Conservation (phyloP, 208 protist genomes). For the Trypanosoma melophagium region DNA sequence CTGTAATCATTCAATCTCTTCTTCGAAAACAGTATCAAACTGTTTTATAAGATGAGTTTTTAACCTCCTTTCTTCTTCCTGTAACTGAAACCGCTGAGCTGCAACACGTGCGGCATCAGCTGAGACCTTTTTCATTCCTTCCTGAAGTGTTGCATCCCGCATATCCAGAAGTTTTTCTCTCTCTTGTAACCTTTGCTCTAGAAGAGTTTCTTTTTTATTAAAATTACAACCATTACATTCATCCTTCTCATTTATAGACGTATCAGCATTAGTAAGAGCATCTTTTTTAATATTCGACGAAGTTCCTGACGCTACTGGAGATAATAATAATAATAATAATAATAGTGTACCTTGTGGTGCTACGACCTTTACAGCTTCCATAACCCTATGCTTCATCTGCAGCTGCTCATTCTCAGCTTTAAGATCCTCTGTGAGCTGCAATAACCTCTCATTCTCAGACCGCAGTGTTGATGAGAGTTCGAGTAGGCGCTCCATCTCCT, state of each 20-base stretch:
- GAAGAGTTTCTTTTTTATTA: not conserved
- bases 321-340: not conserved
- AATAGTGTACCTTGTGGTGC: not conserved
- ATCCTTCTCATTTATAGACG: not conserved
- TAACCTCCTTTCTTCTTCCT: conserved; percentile 34
- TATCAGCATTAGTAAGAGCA: not conserved
- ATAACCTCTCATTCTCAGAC: conserved; percentile 50
- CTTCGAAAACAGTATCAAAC: conserved; percentile 39
- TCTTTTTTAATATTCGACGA: not conserved
- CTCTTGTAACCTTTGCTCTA: conserved; percentile 20
- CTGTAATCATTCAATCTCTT: conserved; percentile 32
- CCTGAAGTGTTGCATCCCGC: conserved; percentile 64
- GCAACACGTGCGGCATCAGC: conserved; percentile 46
- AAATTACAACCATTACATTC: not conserved
- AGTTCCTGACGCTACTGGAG: not conserved
- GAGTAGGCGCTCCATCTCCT: conserved; percentile 41
- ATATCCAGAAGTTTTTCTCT: conserved; percentile 49
- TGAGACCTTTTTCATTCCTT: conserved; percentile 61
- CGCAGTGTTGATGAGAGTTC: conserved; percentile 41
- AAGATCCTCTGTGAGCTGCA: conserved; percentile 38
- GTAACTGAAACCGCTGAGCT: conserved; percentile 42
- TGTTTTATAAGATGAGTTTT: conserved; percentile 5
- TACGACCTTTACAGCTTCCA: not conserved
- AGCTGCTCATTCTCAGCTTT: conserved; percentile 36
- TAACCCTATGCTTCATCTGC: conserved; percentile 36